Conservation (phyloP, 139 green algal species). For the Trebouxia sp. region DNA sequence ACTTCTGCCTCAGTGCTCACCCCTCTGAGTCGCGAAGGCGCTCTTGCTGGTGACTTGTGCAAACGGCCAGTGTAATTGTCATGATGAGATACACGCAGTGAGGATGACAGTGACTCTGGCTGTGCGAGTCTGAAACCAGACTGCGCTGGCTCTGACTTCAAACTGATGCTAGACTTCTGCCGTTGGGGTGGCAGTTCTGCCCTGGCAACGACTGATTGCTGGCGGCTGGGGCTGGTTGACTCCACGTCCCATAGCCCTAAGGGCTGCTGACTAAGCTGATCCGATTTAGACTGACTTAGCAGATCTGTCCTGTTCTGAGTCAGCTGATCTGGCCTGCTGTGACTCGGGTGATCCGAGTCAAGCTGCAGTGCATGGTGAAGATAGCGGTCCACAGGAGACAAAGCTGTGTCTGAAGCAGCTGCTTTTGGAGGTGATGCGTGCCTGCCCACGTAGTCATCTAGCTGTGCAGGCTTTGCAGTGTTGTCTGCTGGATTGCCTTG, state of each 20-base stretch:
- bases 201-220: neutral
- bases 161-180: neutral
- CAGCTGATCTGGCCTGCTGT: too few species aligned
- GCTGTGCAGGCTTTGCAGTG: neutral
- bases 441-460: conserved; percentile 4
- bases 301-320: too few species aligned
- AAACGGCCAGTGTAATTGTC: too few species aligned
- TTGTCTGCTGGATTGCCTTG: neutral
- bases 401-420: neutral
- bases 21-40: neutral
- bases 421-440: neutral
- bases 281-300: neutral
- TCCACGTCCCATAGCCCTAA: neutral
- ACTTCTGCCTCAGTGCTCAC: conserved; percentile 10
- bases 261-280: neutral
- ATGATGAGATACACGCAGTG: too few species aligned
- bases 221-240: conserved; percentile 15
- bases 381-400: too few species aligned
- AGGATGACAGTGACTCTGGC: too few species aligned
- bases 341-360: neutral
- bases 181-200: neutral
- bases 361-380: neutral
- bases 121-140: neutral
- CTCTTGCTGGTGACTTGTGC: neutral
- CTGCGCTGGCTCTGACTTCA: neutral